phyloP scores from a whole-genome alignment of 208 protist species.

The Trypanosoma platydactyli region DNA sequence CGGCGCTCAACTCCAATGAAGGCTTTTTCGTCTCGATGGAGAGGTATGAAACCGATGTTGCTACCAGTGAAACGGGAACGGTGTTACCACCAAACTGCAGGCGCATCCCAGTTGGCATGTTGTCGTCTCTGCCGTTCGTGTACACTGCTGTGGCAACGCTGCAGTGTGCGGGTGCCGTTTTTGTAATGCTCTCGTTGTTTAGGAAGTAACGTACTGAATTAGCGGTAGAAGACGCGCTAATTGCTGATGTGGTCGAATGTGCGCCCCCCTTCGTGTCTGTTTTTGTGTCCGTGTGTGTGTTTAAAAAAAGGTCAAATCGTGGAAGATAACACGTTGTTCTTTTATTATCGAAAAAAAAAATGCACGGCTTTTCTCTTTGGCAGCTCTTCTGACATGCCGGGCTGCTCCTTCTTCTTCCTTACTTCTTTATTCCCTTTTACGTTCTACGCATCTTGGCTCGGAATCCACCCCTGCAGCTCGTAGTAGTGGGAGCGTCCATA shows the following conservation, averaged over 20 bases:
- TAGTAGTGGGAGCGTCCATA: not conserved
- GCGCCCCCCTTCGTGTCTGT: too few relatives aligned
- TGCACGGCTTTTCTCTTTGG: not conserved
- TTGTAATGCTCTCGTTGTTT: conserved; percentile 21
- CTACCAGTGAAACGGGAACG: not conserved
- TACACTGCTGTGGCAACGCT: conserved; percentile 55
- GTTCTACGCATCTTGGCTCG: not conserved
- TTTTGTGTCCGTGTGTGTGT: not conserved
- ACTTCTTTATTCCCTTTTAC: conserved; percentile 11
- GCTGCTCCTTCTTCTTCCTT: not conserved
- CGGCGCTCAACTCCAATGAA: not conserved
- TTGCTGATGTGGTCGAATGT: too few relatives aligned
- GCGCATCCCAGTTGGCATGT: conserved; percentile 55
- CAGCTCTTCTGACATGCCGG: not conserved
- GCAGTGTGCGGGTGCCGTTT: conserved; percentile 33
- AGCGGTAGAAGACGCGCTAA: too few relatives aligned
- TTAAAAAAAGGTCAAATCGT: not conserved
- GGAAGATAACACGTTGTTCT: not conserved
- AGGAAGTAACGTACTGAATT: not conserved
- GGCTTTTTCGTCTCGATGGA: not conserved
- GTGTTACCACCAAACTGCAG: conserved; percentile 26
- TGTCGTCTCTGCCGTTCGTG: conserved; percentile 57
- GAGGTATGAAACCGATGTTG: not conserved
- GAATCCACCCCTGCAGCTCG: not conserved
- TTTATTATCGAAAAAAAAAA: not conserved